These are phyloP conservation scores for Penicillium tannophilum DNA, from an alignment of 495 filamentous ascomycete genomes.

Conservation along the genomic window DNA sequence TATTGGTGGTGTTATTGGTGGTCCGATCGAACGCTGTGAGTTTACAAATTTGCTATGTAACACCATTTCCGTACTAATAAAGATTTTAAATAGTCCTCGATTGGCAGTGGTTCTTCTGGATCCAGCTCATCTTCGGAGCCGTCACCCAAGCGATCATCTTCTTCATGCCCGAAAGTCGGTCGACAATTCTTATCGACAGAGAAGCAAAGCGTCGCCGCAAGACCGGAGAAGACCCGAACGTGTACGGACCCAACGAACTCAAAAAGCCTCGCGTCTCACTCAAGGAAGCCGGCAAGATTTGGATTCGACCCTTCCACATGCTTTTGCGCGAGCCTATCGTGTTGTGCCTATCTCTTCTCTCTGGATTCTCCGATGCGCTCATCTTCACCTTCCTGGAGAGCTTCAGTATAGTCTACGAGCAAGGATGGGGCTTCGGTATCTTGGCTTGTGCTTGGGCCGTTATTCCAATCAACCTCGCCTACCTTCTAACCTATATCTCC, in stretches of 20 bases:
- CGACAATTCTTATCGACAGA: conserved; percentile 65
- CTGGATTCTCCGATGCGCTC: conserved; percentile 74
- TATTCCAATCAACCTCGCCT: conserved; percentile 63
- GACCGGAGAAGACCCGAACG: conserved; percentile 52
- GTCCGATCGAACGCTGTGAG: conserved; percentile 63
- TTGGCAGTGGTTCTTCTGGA: conserved; percentile 81
- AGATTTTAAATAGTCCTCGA: conserved; percentile 31
- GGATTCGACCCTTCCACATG: conserved; percentile 74
- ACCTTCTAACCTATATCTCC: conserved; percentile 62
- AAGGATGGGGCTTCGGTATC: conserved; percentile 61
- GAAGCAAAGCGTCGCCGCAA: conserved; percentile 65
- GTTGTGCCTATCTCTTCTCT: conserved; percentile 66
- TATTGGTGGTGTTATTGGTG: conserved; percentile 76
- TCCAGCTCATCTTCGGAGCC: conserved; percentile 74
- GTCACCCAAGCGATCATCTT: conserved; percentile 63
- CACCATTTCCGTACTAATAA: conserved; percentile 10
- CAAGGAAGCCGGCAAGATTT: conserved; percentile 59
- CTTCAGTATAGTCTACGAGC: conserved; percentile 61
- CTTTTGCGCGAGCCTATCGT: conserved; percentile 75
- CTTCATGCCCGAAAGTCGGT: conserved; percentile 68
- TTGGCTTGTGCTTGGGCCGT: conserved; percentile 57
- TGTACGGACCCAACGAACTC: conserved; percentile 67
- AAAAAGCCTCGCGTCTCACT: conserved; percentile 52
- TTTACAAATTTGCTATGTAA: background rate
- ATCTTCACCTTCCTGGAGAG: conserved; percentile 77